Evolutionary conservation across 1,284 basidiomycete genomes (phyloP).

Genomic region (Apiotrichum sp.): DNA sequence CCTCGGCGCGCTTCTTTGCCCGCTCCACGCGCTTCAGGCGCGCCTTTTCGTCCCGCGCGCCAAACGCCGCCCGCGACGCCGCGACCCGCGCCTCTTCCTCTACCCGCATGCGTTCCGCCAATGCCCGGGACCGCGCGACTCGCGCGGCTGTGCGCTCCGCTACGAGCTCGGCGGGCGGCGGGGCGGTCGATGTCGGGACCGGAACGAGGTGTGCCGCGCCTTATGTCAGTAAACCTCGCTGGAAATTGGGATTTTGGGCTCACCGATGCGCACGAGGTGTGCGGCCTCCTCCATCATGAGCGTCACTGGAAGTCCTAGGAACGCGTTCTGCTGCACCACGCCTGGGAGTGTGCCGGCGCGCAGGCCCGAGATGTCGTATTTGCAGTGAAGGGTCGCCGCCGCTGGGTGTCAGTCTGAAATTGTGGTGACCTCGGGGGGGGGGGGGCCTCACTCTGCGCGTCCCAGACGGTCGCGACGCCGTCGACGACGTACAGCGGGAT

Average conservation of each 20-base stretch:
- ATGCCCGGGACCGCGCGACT: conserved; percentile 18
- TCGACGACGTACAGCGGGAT: conserved; percentile 44
- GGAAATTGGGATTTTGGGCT: neutral
- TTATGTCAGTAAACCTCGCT: conserved; percentile 36
- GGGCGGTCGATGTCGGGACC: conserved; percentile 56
- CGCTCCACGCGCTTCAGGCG: conserved; percentile 62
- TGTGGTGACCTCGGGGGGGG: conserved; percentile 21
- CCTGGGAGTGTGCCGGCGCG: conserved; percentile 87
- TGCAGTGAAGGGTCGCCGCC: conserved; percentile 66
- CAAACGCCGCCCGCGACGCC: conserved; percentile 37
- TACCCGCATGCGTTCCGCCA: conserved; percentile 8
- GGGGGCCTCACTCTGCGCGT: no score
- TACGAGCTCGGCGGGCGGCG: conserved; percentile 55
- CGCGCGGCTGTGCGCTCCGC: conserved; percentile 37
- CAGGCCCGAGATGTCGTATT: conserved; percentile 77
- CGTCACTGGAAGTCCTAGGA: conserved; percentile 81
- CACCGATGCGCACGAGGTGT: conserved; percentile 72
- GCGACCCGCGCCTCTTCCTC: conserved; percentile 51
- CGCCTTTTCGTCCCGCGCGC: conserved; percentile 53
- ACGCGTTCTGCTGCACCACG: conserved; percentile 92
- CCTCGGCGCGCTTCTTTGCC: conserved; percentile 49
- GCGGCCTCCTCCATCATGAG: conserved; percentile 89
- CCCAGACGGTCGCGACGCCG: conserved; percentile 19
- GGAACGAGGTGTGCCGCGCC: conserved; percentile 72
- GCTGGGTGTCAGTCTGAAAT: conserved; percentile 52